phyloP scores from a whole-genome alignment of 108 stramenopile species.

The Cyclotella cryptica region DNA sequence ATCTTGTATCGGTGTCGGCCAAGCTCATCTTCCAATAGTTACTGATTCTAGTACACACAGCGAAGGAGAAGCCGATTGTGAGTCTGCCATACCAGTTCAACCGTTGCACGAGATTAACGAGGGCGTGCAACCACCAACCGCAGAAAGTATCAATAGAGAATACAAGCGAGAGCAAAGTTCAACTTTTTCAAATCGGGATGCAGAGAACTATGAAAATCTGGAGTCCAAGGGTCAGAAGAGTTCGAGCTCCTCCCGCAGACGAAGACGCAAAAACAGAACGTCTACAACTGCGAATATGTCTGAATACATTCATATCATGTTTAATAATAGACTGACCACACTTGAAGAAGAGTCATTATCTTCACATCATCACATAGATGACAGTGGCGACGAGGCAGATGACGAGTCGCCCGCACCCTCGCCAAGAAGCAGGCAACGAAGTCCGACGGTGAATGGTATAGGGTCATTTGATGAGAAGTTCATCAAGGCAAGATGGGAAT shows the following conservation, averaged over 20 bases:
- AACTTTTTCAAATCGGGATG: background rate
- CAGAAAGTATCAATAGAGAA: background rate
- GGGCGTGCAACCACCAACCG: background rate
- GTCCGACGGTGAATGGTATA: background rate
- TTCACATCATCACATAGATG: slow-evolving; percentile 1
- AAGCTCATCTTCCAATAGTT: background rate
- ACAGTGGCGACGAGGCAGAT: slow-evolving; percentile 31
- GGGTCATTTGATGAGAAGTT: slow-evolving; percentile 38
- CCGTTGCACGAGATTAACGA: background rate
- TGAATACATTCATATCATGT: slow-evolving; percentile 35
- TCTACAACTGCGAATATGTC: background rate
- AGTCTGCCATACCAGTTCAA: background rate
- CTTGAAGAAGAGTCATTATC: slow-evolving; percentile 27
- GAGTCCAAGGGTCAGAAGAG: slow-evolving; percentile 17
- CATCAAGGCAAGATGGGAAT: slow-evolving; percentile 35
- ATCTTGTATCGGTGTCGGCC: slow-evolving; percentile 13
- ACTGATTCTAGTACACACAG: slow-evolving; percentile 28
- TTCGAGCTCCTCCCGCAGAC: slow-evolving; percentile 1
- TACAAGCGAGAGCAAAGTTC: background rate
- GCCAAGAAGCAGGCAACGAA: slow-evolving; percentile 3
- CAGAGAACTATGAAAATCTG: slow-evolving; percentile 9
- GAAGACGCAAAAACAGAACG: slow-evolving; percentile 9
- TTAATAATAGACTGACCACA: slow-evolving; percentile 28
- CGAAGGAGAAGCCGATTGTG: slow-evolving; percentile 16
- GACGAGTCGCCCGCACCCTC: slow-evolving; percentile 5